Evolutionary conservation across 805 yeast genomes (phyloP).

Genomic region (Jamesozyma piceae): DNA sequence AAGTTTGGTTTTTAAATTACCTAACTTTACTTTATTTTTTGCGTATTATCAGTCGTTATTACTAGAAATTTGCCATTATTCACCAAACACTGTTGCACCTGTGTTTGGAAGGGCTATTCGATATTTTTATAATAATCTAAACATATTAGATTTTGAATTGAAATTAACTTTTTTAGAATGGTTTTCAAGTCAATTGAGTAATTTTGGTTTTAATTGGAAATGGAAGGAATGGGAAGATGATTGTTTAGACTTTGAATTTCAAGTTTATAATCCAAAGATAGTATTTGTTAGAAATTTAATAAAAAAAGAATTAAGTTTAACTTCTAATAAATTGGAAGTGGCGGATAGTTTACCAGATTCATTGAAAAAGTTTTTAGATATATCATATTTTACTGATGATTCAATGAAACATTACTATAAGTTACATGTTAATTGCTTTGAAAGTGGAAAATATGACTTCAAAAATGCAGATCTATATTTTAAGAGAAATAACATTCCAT

Average conservation of each 20-base stretch:
- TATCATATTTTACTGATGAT: constrained; percentile 27
- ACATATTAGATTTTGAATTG: constrained; percentile 59
- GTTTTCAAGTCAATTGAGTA: constrained; percentile 82
- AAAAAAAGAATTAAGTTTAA: constrained; percentile 65
- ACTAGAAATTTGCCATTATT: constrained; percentile 70
- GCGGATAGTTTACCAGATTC: constrained; percentile 55
- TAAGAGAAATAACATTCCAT: constrained; percentile 28
- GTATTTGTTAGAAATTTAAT: constrained; percentile 65
- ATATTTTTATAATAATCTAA: constrained; percentile 56
- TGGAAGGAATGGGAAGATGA: constrained; percentile 84
- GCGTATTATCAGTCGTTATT: constrained; percentile 72
- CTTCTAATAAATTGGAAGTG: constrained; percentile 52
- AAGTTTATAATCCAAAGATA: constrained; percentile 54
- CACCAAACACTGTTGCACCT: constrained; percentile 74
- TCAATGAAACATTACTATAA: constrained; percentile 30
- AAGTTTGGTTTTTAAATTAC: constrained; percentile 64
- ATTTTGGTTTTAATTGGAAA: constrained; percentile 87
- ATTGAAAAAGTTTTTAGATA: constrained; percentile 36
- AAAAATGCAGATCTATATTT: constrained; percentile 29
- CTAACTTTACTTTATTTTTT: constrained; percentile 46
- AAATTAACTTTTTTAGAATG: constrained; percentile 64
- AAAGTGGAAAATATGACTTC: constrained; percentile 16
- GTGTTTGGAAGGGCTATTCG: constrained; percentile 83
- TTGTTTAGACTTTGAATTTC: constrained; percentile 33
- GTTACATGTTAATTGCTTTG: constrained; percentile 10